These are phyloP conservation scores for Dioscorea dumetorum DNA, from an alignment of 106 monocot genomes.

Conservation along the genomic window DNA sequence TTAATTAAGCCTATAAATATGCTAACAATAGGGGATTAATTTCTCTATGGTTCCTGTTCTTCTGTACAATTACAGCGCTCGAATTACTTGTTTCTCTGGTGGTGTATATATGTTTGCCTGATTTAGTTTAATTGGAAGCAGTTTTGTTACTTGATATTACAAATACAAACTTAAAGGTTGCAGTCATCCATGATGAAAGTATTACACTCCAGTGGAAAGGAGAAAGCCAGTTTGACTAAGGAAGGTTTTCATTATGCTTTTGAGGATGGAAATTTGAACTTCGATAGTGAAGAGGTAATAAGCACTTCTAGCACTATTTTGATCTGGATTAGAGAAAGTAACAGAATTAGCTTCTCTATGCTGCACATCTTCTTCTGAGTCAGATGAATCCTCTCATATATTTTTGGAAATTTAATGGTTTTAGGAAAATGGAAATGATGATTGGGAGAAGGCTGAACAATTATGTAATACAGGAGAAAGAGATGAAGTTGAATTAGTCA, in stretches of 20 bases:
- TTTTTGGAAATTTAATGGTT: constrained; percentile 1
- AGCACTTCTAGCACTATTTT: not conserved
- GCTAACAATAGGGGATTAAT: too few relatives aligned
- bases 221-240: constrained; percentile 12
- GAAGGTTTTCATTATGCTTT: constrained; percentile 5
- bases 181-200: constrained; percentile 20
- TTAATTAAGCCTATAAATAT: too few relatives aligned
- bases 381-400: constrained; percentile 2
- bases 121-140: too few relatives aligned
- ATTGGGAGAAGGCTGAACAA: constrained; percentile 56
- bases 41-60: too few relatives aligned
- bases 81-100: too few relatives aligned
- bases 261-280: constrained; percentile 18
- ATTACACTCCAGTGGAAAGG: constrained; percentile 9
- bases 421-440: constrained; percentile 16
- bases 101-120: too few relatives aligned
- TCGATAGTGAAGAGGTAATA: constrained; percentile 55
- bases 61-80: too few relatives aligned
- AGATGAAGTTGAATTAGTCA: constrained; percentile 77
- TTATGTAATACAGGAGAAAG: constrained; percentile 52
- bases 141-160: too few relatives aligned
- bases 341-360: not conserved
- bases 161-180: constrained; percentile 16
- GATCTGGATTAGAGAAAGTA: not conserved
- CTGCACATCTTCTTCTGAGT: not conserved